Conservation (phyloP, 306 rosid species). For the Rosa lucieae region DNA sequence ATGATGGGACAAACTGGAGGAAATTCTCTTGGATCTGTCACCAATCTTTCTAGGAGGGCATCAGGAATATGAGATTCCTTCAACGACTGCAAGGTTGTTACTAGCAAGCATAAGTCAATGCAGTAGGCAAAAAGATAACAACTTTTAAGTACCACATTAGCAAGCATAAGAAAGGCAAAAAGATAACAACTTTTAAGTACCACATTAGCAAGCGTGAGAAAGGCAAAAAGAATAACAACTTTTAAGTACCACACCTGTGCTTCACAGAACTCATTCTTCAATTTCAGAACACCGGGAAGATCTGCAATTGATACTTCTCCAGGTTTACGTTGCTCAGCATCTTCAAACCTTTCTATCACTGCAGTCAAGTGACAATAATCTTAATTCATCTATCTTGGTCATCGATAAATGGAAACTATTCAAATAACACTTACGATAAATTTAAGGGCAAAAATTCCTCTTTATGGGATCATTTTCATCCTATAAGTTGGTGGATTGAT, state of each 20-base stretch:
- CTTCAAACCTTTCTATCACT: slow-evolving; percentile 82
- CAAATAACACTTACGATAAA: not conserved
- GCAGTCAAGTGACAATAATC: slow-evolving; percentile 25
- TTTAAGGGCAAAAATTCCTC: not conserved
- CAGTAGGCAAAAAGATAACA: slow-evolving; percentile 5
- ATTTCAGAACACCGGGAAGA: slow-evolving; percentile 65
- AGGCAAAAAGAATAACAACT: not conserved
- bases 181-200: slow-evolving; percentile 8
- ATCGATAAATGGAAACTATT: not conserved
- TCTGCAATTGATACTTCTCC: slow-evolving; percentile 65
- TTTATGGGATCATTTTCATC: not conserved
- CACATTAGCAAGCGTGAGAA: slow-evolving; percentile 15
- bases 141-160: slow-evolving; percentile 24
- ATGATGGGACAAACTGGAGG: slow-evolving; percentile 96
- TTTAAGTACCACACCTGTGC: slow-evolving; percentile 51
- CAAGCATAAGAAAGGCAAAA: not conserved
- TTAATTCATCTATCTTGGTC: not conserved
- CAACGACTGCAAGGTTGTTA: slow-evolving; percentile 55
- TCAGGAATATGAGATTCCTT: slow-evolving; percentile 70
- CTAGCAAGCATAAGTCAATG: slow-evolving; percentile 13
- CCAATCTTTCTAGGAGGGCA: slow-evolving; percentile 69
- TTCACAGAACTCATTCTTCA: slow-evolving; percentile 72
- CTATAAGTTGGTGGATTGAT: not conserved
- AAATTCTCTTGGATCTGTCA: slow-evolving; percentile 56
- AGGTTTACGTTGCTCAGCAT: slow-evolving; percentile 61